Evolutionary conservation across 1,284 basidiomycete species (phyloP), one percentile per base, ranked within the genome.

Genomic region (Sanghuangporus sanghuang): DNA sequence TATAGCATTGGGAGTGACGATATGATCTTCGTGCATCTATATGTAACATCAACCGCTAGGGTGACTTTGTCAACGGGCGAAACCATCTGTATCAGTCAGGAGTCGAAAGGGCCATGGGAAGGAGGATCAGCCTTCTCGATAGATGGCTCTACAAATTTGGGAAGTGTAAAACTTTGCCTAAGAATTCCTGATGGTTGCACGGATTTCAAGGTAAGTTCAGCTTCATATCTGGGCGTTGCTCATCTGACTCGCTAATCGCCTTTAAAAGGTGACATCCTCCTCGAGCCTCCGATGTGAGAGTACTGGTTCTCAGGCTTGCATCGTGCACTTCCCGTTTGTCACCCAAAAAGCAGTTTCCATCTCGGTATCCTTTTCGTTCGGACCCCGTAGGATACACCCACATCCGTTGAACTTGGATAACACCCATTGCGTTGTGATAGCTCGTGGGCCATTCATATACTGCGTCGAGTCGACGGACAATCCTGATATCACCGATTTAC

Each of bases 401-500:
- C 67, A 70, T 53, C 67, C 67, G 2, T 58, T 68, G 18, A 63
- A 63, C n/a, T 39, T 68, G 14, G 67, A 67, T n/a, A 69, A 69
- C 52, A 63, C 42, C 23, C 55, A 59, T 16, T 63, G 62, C 40
- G 52, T 68, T 18, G 67, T 67, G 18, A 44, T 70, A 32, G 64
- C 62, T 7, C 66, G 67, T 6, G 69, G 69, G 5, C 67, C 69
- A 1, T 66, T 69, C 59, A 57, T 69, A 5, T 70, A 70, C 54
- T 70, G 68, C 44, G 62, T 63, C 2, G 69, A 70, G 55, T 66
- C 64, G 4, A 54, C 68, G 2, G 69, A 70, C 62, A 70, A 70
- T 48, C 12, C 62, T 9, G 12, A 39, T n/a, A 52, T 70, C 5
- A 14, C n/a, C 16, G 69, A 69, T 50, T 38, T 69, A 32, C 66